A percentile compares a stretch with the other conserved stretches of the same genome.
phyloP scores from a whole-genome alignment of 768 basidiomycete genomes.

The Russula sp. region DNA sequence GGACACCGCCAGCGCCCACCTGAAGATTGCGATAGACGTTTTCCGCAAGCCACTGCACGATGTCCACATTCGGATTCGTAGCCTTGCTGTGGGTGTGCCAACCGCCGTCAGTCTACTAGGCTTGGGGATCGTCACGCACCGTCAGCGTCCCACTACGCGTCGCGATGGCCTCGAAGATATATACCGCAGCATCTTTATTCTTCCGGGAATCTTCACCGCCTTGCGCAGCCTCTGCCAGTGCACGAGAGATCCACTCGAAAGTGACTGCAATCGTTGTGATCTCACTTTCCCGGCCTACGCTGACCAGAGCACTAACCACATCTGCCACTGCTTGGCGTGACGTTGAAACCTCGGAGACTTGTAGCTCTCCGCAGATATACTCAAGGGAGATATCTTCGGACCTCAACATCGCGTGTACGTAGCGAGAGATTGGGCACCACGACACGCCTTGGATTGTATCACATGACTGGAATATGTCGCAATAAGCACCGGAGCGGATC shows the following conservation, averaged over 20 bases:
- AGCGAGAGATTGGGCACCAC: constrained; percentile 88
- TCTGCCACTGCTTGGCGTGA: constrained; percentile 91
- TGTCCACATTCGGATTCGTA: no score
- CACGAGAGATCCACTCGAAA: no score
- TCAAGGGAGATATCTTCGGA: constrained; percentile 97
- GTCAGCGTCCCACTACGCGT: constrained; percentile 81
- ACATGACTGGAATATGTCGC: constrained; percentile 69
- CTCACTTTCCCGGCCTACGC: constrained; percentile 42
- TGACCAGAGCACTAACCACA: constrained; percentile 83
- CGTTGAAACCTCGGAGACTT: constrained; percentile 68
- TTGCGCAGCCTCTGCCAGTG: no score
- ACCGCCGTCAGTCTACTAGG: constrained; percentile 31
- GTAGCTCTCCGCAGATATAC: constrained; percentile 49
- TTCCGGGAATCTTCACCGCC: constrained; percentile 46
- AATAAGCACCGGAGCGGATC: constrained; percentile 80
- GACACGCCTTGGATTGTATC: constrained; percentile 77
- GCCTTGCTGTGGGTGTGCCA: no score
- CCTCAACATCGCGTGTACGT: constrained; percentile 84
- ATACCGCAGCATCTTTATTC: constrained; percentile 90
- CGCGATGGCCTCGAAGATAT: constrained; percentile 88
- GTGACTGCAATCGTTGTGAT: no score
- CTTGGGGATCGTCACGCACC: constrained; percentile 37
- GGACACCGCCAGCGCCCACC: constrained; percentile 35
- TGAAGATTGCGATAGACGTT: no score
- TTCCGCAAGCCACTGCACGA: no score